phyloP scores from a whole-genome alignment of 768 basidiomycete species.

The Russula ochroleuca region DNA sequence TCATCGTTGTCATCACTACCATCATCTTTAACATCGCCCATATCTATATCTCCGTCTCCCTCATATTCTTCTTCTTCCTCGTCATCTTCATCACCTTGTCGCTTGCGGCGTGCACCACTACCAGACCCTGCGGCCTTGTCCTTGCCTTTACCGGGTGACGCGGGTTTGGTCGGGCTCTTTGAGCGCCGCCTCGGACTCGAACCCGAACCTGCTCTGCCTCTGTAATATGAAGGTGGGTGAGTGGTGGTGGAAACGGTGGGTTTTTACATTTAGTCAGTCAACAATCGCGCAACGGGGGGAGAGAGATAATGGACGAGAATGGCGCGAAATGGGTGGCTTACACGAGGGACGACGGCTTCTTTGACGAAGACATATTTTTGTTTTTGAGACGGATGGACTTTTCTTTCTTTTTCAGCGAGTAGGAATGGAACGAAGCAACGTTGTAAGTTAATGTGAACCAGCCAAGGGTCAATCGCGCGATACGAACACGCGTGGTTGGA shows the following conservation, averaged over 20 bases:
- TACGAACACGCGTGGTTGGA: neutral
- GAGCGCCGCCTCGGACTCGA: conserved; percentile 14
- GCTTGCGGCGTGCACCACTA: neutral
- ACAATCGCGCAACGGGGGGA: neutral
- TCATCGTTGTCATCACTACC: conserved; percentile 30
- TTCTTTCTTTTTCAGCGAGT: neutral
- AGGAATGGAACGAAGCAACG: neutral
- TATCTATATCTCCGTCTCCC: conserved; percentile 31
- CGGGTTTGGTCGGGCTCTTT: conserved; percentile 16
- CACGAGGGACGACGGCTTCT: neutral
- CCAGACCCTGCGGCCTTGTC: conserved; percentile 18
- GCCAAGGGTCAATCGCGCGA: neutral
- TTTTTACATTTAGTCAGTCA: too few relatives aligned
- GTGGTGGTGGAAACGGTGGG: neutral
- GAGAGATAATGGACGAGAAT: neutral
- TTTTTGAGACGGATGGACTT: too few relatives aligned
- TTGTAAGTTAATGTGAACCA: neutral
- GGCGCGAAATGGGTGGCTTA: neutral
- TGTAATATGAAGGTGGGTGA: neutral
- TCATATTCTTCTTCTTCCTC: conserved; percentile 22
- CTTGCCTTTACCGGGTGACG: conserved; percentile 20
- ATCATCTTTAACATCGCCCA: too few relatives aligned
- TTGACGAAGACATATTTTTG: conserved; percentile 12
- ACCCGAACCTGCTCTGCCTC: conserved; percentile 5
- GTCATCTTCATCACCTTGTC: conserved; percentile 33